A percentile compares a stretch with the other conserved stretches of the same genome.
phyloP scores from a whole-genome alignment of 1,139 yeast genomes.

The Candida buenavistaensis region DNA sequence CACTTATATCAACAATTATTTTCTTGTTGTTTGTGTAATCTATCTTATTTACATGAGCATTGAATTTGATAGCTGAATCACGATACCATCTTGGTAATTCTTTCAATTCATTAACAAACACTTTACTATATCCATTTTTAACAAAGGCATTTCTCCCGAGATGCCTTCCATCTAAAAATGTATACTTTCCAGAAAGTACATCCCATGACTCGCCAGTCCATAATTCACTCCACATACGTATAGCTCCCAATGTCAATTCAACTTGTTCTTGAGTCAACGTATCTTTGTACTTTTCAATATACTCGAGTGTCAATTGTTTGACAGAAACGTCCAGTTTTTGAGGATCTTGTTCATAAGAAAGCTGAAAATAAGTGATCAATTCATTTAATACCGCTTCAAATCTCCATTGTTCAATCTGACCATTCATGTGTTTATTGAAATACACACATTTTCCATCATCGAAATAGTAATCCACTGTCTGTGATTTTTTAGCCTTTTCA shows the following conservation, averaged over 20 bases:
- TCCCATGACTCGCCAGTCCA: slow-evolving; percentile 36
- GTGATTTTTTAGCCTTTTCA: slow-evolving; percentile 23
- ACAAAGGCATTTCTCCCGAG: slow-evolving; percentile 42
- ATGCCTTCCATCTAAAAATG: slow-evolving; percentile 20
- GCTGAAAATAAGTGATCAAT: slow-evolving; percentile 19
- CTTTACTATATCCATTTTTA: slow-evolving; percentile 31
- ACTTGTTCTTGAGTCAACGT: slow-evolving; percentile 20
- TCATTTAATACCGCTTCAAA: slow-evolving; percentile 23
- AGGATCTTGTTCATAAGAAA: slow-evolving; percentile 19
- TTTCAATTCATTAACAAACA: slow-evolving; percentile 32
- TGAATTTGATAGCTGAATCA: slow-evolving; percentile 18
- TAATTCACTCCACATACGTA: slow-evolving; percentile 30
- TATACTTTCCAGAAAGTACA: slow-evolving; percentile 23
- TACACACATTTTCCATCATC: slow-evolving; percentile 28
- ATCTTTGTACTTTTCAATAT: slow-evolving; percentile 15
- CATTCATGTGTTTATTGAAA: slow-evolving; percentile 16
- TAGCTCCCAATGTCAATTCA: slow-evolving; percentile 19
- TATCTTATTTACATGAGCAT: slow-evolving; percentile 22
- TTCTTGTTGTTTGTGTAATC: slow-evolving; percentile 18
- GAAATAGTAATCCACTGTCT: slow-evolving; percentile 24
- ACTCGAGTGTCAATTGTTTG: slow-evolving; percentile 22
- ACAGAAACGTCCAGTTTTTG: slow-evolving; percentile 22
- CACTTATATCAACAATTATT: slow-evolving; percentile 21
- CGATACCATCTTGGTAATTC: slow-evolving; percentile 24
- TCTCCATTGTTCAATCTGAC: slow-evolving; percentile 16